Evolutionary conservation across 2,329 filamentous ascomycete species (phyloP).

Genomic region (Gaeumannomyces sp.): DNA sequence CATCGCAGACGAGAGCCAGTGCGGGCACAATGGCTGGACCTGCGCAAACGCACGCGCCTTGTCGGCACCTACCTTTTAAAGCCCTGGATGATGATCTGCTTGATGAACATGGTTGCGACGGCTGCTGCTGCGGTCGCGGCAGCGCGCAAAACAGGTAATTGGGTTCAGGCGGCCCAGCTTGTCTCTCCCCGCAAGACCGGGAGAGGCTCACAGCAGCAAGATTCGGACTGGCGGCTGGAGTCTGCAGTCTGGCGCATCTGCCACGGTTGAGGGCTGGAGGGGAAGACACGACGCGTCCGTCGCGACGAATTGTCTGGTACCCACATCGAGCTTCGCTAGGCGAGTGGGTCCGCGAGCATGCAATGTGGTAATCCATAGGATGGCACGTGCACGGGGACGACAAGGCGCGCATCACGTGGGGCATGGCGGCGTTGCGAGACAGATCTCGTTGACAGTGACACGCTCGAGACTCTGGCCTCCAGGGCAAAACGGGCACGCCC

Average conservation of each 20-base stretch:
- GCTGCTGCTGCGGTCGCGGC: conserved; percentile 22
- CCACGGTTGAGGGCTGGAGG: background rate
- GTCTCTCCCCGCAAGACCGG: background rate
- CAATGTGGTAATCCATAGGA: background rate
- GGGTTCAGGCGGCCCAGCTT: background rate
- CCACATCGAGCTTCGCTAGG: background rate
- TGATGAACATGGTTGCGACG: conserved; percentile 80
- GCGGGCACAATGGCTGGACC: conserved; percentile 8
- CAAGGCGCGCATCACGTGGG: background rate
- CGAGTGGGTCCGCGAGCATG: background rate
- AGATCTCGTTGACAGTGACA: background rate
- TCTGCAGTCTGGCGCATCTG: conserved; percentile 3
- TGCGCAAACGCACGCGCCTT: background rate
- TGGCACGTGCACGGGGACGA: background rate
- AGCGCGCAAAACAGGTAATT: conserved; percentile 12
- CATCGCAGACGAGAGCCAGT: background rate
- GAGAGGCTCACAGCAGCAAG: background rate
- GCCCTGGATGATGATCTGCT: conserved; percentile 99
- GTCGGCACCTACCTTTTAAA: conserved; percentile 76
- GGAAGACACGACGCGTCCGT: conserved; percentile 5
- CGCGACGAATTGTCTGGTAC: background rate
- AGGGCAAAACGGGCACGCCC: background rate
- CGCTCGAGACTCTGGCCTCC: too few relatives aligned
- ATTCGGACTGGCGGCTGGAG: background rate
- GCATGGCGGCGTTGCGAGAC: background rate